These are phyloP conservation scores for Pisolithus microcarpus DNA, from an alignment of 768 basidiomycete species.

Conservation along the genomic window DNA sequence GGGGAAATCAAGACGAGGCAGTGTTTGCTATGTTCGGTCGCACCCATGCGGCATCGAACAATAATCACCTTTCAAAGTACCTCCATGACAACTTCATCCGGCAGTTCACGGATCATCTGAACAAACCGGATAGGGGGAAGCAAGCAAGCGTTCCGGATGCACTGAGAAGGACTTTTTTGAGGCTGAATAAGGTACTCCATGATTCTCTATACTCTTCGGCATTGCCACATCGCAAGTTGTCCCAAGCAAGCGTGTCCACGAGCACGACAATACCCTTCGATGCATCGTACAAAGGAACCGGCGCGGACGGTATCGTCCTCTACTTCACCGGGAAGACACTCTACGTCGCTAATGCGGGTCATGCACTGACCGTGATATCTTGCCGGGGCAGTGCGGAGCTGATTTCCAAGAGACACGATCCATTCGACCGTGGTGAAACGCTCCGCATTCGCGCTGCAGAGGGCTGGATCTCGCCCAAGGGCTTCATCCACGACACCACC, in stretches of 20 bases:
- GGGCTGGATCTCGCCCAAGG: slow-evolving; percentile 89
- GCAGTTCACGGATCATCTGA: slow-evolving; percentile 55
- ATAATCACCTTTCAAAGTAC: slow-evolving; percentile 72
- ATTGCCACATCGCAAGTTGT: slow-evolving; percentile 58
- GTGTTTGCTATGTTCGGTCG: slow-evolving; percentile 97
- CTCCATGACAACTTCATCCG: slow-evolving; percentile 74
- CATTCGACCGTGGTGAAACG: slow-evolving; percentile 80
- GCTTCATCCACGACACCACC: slow-evolving; percentile 85
- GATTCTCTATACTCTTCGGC: slow-evolving; percentile 47
- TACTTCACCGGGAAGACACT: slow-evolving; percentile 76
- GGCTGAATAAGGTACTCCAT: slow-evolving; percentile 76
- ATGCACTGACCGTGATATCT: slow-evolving; percentile 82
- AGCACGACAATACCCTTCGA: slow-evolving; percentile 32
- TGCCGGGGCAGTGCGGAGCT: slow-evolving; percentile 63
- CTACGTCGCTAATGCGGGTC: slow-evolving; percentile 86
- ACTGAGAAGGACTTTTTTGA: slow-evolving; percentile 79
- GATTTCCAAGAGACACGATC: slow-evolving; percentile 79
- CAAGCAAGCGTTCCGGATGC: slow-evolving; percentile 63
- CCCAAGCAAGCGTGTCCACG: slow-evolving; percentile 48
- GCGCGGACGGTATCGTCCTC: slow-evolving; percentile 80
- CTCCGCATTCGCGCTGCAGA: slow-evolving; percentile 85
- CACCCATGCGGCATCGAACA: slow-evolving; percentile 45
- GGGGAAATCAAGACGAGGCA: slow-evolving; percentile 67
- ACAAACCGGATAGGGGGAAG: slow-evolving; percentile 29
- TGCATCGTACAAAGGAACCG: slow-evolving; percentile 51